phyloP scores from a whole-genome alignment of 164 flowering plant genomes.

The Chimonanthus salicifolius region DNA sequence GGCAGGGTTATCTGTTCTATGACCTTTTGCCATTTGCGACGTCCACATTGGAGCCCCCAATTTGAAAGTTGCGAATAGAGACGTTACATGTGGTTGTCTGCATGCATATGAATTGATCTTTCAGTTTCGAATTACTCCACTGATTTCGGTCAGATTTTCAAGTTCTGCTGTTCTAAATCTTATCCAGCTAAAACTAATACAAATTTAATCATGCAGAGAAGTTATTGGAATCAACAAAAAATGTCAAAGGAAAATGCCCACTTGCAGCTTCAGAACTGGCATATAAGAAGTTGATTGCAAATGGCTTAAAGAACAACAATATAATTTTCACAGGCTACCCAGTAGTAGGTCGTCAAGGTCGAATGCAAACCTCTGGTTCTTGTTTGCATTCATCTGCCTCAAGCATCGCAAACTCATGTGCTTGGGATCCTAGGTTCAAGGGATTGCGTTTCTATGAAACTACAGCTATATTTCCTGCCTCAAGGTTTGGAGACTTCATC shows the following conservation, averaged over 20 bases:
- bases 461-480: slow-evolving; percentile 60
- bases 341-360: slow-evolving; percentile 72
- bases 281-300: slow-evolving; percentile 55
- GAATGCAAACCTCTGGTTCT: slow-evolving; percentile 85
- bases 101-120: too few relatives aligned
- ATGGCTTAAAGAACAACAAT: slow-evolving; percentile 64
- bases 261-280: slow-evolving; percentile 45
- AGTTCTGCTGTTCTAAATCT: too few relatives aligned
- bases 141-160: too few relatives aligned
- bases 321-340: slow-evolving; percentile 79
- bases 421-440: slow-evolving; percentile 84
- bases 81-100: too few relatives aligned
- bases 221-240: slow-evolving; percentile 38
- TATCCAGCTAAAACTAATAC: not conserved
- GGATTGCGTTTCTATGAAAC: slow-evolving; percentile 83
- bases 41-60: too few relatives aligned
- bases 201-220: slow-evolving; percentile 45
- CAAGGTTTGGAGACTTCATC: slow-evolving; percentile 53
- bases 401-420: slow-evolving; percentile 34
- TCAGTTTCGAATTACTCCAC: too few relatives aligned
- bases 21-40: too few relatives aligned
- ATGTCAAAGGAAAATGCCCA: slow-evolving; percentile 54
- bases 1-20: too few relatives aligned
- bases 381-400: slow-evolving; percentile 48
- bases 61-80: too few relatives aligned